phyloP scores from a whole-genome alignment of 2,329 filamentous ascomycete genomes.

The Neonectria neomacrospora region DNA sequence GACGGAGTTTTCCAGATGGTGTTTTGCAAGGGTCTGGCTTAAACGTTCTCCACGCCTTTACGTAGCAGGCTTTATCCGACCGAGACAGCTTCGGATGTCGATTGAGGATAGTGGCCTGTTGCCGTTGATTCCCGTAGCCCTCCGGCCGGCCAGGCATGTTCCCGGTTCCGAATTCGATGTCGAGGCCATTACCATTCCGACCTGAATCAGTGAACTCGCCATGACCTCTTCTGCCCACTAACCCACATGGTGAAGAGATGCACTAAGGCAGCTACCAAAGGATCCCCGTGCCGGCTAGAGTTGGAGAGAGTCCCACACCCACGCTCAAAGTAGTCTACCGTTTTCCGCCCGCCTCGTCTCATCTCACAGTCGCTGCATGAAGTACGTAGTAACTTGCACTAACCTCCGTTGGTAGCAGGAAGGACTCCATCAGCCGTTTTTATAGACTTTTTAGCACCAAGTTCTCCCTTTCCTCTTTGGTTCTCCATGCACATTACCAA shows the following conservation, averaged over 20 bases:
- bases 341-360: not conserved
- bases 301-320: not conserved
- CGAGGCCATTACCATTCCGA: not conserved
- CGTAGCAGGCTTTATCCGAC: not conserved
- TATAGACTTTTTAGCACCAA: not conserved
- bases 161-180: not conserved
- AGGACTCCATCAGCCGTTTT: not conserved
- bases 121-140: not conserved
- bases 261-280: constrained; percentile 1
- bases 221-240: constrained; percentile 2
- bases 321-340: not conserved
- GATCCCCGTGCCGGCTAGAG: not conserved
- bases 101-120: not conserved
- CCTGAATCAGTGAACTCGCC: not conserved
- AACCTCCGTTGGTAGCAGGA: not conserved
- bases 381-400: not conserved
- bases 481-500: not conserved
- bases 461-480: not conserved
- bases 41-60: not conserved
- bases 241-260: not conserved
- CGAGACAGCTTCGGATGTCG: not conserved
- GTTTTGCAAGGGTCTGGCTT: not conserved
- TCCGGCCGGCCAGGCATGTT: not conserved
- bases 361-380: not conserved
- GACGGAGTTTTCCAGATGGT: not conserved